Conservation (phyloP, 805 yeast species). For the Kodamaea neixiangensis region DNA sequence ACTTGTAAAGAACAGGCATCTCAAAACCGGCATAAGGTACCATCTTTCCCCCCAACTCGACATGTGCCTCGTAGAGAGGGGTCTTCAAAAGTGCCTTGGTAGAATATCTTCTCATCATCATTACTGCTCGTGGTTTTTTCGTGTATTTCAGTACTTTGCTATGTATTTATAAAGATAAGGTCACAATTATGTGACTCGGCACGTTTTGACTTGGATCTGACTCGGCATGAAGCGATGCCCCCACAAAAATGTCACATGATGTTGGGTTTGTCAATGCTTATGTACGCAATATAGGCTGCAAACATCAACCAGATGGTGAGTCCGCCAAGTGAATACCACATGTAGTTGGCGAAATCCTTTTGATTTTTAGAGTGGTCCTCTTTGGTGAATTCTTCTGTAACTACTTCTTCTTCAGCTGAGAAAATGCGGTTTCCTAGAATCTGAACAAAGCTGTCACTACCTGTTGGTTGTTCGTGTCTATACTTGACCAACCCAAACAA, state of each 20-base stretch:
- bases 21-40: constrained; percentile 96
- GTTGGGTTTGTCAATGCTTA: not conserved
- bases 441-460: constrained; percentile 13
- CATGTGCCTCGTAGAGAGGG: constrained; percentile 80
- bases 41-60: constrained; percentile 80
- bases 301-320: constrained; percentile 3
- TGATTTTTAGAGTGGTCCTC: not conserved
- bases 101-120: constrained; percentile 25
- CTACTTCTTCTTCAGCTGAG: not conserved
- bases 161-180: constrained; percentile 16
- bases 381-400: not conserved
- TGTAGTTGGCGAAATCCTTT: not conserved
- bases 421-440: constrained; percentile 10
- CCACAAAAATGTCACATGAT: constrained; percentile 2
- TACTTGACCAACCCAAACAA: not conserved
- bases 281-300: constrained; percentile 5
- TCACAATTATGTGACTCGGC: constrained; percentile 10
- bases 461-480: constrained; percentile 8
- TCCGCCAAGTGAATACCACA: constrained; percentile 4
- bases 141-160: not conserved
- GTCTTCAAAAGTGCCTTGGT: constrained; percentile 53
- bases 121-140: not conserved
- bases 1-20: constrained; percentile 89
- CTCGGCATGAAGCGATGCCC: not conserved
- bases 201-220: constrained; percentile 5